A percentile compares a stretch with the other conserved stretches of the same genome.
These are phyloP conservation scores for Poronia punctata DNA, from an alignment of 495 filamentous ascomycete genomes.

Conservation along the genomic window DNA sequence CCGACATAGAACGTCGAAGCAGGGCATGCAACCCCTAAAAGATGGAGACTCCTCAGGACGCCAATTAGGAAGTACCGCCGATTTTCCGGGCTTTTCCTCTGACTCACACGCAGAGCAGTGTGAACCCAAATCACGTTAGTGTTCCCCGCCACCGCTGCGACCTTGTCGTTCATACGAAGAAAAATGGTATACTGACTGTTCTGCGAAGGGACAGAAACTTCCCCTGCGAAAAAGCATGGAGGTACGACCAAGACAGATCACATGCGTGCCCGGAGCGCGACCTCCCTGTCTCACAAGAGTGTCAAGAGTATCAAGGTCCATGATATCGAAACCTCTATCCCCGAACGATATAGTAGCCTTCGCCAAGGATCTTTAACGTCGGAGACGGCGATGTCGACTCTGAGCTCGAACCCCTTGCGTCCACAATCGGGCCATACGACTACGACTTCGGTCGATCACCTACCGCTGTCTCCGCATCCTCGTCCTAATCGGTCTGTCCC, in stretches of 20 bases:
- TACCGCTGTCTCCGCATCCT: slow-evolving; percentile 5
- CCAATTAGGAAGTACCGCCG: slow-evolving; percentile 10
- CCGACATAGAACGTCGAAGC: slow-evolving; percentile 5
- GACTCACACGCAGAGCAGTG: slow-evolving; percentile 11
- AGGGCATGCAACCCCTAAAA: slow-evolving; percentile 4
- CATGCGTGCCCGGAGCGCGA: slow-evolving; percentile 14
- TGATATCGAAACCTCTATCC: slow-evolving; percentile 18
- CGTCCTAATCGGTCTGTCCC: neutral
- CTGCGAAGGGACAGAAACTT: slow-evolving; percentile 8
- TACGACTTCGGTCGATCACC: slow-evolving; percentile 36
- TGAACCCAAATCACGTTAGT: slow-evolving; percentile 15
- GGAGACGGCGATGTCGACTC: slow-evolving; percentile 29
- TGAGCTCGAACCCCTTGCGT: slow-evolving; percentile 33
- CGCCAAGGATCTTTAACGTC: slow-evolving; percentile 37
- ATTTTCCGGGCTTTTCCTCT: slow-evolving; percentile 11
- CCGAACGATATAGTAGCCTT: slow-evolving; percentile 25
- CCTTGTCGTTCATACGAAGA: neutral
- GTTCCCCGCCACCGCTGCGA: neutral
- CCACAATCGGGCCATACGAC: slow-evolving; percentile 36
- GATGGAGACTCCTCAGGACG: slow-evolving; percentile 6
- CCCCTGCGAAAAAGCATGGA: slow-evolving; percentile 2
- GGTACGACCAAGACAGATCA: slow-evolving; percentile 8
- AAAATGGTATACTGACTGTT: slow-evolving; percentile 5
- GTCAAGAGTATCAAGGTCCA: slow-evolving; percentile 10
- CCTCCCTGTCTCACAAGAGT: slow-evolving; percentile 14